Percentiles rank a stretch among this genome's conserved stretches.
Evolutionary conservation across 352 stramenopile genomes (phyloP).

Genomic region (Phytopythium helicoides): DNA sequence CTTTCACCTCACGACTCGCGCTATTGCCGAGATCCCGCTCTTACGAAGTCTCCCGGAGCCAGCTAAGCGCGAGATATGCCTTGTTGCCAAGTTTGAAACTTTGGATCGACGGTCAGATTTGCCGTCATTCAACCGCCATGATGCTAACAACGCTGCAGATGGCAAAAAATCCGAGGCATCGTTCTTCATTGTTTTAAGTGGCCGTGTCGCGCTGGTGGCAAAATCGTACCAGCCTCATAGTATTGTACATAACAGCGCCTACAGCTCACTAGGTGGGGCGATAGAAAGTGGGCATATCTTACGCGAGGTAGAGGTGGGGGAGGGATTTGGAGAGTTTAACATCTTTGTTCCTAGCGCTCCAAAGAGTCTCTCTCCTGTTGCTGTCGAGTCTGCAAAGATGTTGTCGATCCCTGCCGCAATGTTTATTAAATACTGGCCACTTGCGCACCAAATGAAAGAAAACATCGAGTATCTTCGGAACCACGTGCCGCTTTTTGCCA

Average conservation of each 20-base stretch:
- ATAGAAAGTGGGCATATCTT: constrained; percentile 19
- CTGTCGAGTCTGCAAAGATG: constrained; percentile 45
- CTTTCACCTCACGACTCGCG: constrained; percentile 53
- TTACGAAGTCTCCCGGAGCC: constrained; percentile 36
- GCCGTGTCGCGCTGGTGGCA: constrained; percentile 37
- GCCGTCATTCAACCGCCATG: constrained; percentile 14
- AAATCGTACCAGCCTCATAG: constrained; percentile 21
- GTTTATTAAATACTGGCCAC: constrained; percentile 49
- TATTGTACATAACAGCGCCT: neutral
- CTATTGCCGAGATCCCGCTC: constrained; percentile 46
- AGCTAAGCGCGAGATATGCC: constrained; percentile 37
- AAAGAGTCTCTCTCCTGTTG: constrained; percentile 34
- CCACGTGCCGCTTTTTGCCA: constrained; percentile 34
- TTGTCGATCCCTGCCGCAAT: constrained; percentile 47
- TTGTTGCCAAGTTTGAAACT: constrained; percentile 55
- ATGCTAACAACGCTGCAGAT: constrained; percentile 24
- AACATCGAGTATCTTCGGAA: constrained; percentile 52
- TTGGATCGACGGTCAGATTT: constrained; percentile 40
- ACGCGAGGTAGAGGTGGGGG: constrained; percentile 29
- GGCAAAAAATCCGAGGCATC: constrained; percentile 14
- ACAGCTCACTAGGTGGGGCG: too few species aligned
- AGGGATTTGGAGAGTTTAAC: constrained; percentile 68
- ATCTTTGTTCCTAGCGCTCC: constrained; percentile 41
- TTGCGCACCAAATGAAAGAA: constrained; percentile 19
- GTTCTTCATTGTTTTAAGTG: constrained; percentile 54